A percentile compares a stretch with the other conserved stretches of the same genome.
These are phyloP conservation scores for Coniochaeta sp. DNA, from an alignment of 2,329 filamentous ascomycete species.

Conservation along the genomic window DNA sequence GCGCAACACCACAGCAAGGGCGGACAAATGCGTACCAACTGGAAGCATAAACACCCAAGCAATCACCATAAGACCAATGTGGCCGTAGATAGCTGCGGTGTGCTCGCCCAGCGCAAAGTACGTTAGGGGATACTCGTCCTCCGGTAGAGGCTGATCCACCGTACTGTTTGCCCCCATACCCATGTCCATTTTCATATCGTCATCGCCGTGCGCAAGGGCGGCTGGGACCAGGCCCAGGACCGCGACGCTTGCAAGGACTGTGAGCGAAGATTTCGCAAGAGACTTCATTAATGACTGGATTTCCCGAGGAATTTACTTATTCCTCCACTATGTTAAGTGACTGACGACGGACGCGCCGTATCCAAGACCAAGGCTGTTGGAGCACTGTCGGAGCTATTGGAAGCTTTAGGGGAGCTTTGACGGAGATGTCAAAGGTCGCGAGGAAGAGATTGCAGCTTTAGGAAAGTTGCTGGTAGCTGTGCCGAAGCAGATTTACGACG, in stretches of 20 bases:
- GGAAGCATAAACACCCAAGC: constrained; percentile 70
- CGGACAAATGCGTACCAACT: constrained; percentile 45
- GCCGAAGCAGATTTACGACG: neutral
- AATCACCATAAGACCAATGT: constrained; percentile 62
- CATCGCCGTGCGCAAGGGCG: constrained; percentile 20
- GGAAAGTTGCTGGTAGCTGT: neutral
- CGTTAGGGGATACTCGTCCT: constrained; percentile 32
- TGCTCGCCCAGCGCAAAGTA: constrained; percentile 54
- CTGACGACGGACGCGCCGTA: neutral
- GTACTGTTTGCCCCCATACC: neutral
- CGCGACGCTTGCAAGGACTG: constrained; percentile 12
- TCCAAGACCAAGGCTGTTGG: neutral
- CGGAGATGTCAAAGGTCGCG: neutral
- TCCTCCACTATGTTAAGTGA: neutral
- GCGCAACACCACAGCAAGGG: constrained; percentile 17
- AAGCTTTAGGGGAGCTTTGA: neutral
- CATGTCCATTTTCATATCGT: constrained; percentile 14
- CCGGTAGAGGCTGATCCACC: constrained; percentile 15
- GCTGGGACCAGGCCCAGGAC: constrained; percentile 17
- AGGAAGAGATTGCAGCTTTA: neutral
- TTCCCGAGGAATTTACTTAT: neutral
- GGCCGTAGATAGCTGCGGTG: constrained; percentile 53
- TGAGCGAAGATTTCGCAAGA: constrained; percentile 4
- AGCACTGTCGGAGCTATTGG: neutral
- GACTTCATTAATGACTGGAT: neutral